These are phyloP conservation scores for Canavalia gladiata DNA, from an alignment of 306 rosid genomes.

Conservation along the genomic window DNA sequence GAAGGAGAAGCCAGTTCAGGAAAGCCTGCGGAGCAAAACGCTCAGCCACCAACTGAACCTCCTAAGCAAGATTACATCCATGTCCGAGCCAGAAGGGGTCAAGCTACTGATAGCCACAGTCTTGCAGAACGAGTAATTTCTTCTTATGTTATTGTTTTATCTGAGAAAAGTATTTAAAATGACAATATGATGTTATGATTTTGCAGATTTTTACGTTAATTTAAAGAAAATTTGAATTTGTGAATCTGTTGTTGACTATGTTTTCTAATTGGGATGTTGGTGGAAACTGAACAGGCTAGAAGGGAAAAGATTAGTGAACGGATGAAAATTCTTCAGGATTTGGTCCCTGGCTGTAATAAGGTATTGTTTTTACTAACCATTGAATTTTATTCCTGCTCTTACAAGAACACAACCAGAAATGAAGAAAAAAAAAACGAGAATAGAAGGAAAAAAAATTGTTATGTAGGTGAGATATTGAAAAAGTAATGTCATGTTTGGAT, in stretches of 20 bases:
- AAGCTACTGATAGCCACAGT: slow-evolving; percentile 97
- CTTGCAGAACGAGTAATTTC: slow-evolving; percentile 85
- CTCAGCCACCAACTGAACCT: slow-evolving; percentile 73
- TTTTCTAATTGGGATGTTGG: slow-evolving; percentile 48
- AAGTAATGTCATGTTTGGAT: neutral
- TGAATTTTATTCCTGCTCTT: neutral
- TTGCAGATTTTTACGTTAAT: neutral
- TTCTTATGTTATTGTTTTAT: neutral
- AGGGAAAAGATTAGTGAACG: slow-evolving; percentile 95
- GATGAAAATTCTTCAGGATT: slow-evolving; percentile 95
- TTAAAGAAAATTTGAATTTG: slow-evolving; percentile 24
- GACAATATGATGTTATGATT: neutral
- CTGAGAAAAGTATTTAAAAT: neutral
- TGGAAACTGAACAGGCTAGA: slow-evolving; percentile 70
- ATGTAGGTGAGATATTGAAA: neutral
- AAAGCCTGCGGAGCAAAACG: slow-evolving; percentile 65
- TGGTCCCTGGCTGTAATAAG: slow-evolving; percentile 97
- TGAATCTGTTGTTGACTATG: slow-evolving; percentile 27
- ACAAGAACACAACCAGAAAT: neutral
- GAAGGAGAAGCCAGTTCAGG: slow-evolving; percentile 80
- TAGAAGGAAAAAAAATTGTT: neutral
- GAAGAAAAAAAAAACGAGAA: neutral
- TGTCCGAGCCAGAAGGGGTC: slow-evolving; percentile 95
- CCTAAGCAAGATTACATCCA: slow-evolving; percentile 89
- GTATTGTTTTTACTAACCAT: slow-evolving; percentile 50